phyloP scores from a whole-genome alignment of 805 yeast genomes.

The Ogataea trehaloabstinens region DNA sequence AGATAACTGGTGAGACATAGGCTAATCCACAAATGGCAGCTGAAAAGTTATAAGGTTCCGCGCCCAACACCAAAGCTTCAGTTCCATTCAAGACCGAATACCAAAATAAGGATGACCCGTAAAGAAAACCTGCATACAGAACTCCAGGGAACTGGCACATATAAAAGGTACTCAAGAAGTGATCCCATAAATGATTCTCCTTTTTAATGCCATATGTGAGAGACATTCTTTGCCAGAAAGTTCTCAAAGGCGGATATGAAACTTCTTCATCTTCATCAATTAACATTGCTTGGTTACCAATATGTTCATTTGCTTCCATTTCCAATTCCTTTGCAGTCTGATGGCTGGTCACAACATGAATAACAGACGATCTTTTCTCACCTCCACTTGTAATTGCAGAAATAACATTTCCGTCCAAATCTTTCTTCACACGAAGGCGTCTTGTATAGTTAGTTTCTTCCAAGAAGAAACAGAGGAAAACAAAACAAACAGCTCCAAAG shows the following conservation, averaged over 20 bases:
- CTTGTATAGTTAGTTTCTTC: conserved; percentile 54
- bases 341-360: conserved; percentile 6
- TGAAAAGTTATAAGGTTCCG: conserved; percentile 51
- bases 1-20: conserved; percentile 51
- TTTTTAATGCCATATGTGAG: conserved; percentile 36
- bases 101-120: conserved; percentile 49
- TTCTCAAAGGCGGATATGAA: conserved; percentile 31
- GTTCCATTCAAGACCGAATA: conserved; percentile 50
- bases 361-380: conserved; percentile 9
- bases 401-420: conserved; percentile 21
- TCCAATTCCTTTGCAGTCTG: conserved; percentile 15
- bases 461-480: conserved; percentile 42
- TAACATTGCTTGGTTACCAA: conserved; percentile 30
- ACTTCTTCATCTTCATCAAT: conserved; percentile 21
- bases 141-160: conserved; percentile 52
- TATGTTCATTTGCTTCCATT: conserved; percentile 21
- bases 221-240: conserved; percentile 43
- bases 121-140: conserved; percentile 56
- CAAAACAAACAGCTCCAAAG: conserved; percentile 40
- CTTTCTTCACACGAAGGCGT: conserved; percentile 25
- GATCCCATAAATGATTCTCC: conserved; percentile 27
- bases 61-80: conserved; percentile 40
- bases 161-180: conserved; percentile 36
- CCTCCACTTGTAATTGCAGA: conserved; percentile 24
- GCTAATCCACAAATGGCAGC: conserved; percentile 48